These are phyloP conservation scores for Camellia japonica DNA, from an alignment of 148 eudicot genomes.

Conservation along the genomic window DNA sequence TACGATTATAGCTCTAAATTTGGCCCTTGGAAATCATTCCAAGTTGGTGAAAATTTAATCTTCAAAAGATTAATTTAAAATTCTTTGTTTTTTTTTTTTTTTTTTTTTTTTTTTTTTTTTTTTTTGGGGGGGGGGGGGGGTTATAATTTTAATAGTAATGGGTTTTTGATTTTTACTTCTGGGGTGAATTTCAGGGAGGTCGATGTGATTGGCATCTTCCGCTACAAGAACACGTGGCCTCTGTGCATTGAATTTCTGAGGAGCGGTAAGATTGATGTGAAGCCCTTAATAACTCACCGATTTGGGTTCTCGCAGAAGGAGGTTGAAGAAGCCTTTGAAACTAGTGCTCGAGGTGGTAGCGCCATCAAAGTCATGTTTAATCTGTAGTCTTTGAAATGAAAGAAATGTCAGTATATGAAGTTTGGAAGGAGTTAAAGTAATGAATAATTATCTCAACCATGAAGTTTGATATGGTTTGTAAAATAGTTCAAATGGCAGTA, in stretches of 20 bases:
- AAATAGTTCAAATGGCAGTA: no score
- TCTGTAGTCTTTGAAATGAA: constrained; percentile 22
- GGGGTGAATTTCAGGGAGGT: constrained; percentile 56
- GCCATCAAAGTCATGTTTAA: constrained; percentile 94
- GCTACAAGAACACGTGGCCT: constrained; percentile 95
- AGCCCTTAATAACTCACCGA: constrained; percentile 85
- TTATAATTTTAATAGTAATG: no score
- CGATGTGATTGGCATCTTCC: constrained; percentile 72
- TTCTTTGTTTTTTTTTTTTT: no score
- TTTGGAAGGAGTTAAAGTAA: constrained; percentile 21
- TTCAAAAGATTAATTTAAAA: no score
- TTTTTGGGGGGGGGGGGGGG: no score
- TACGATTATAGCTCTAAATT: background rate
- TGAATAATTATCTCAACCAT: background rate
- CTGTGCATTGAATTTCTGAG: constrained; percentile 71
- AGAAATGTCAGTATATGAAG: no score
- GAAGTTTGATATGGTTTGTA: no score
- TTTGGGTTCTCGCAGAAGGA: constrained; percentile 79
- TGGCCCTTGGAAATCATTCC: background rate
- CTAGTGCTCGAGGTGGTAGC: constrained; percentile 76
- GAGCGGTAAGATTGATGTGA: constrained; percentile 87
- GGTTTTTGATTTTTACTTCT: background rate
- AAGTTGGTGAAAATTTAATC: background rate
- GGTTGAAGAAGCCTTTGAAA: constrained; percentile 84
- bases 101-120: no score